Evolutionary conservation across 176 grass and related monocot genomes (phyloP), one percentile per base, ranked within the genome.

Genomic region (Raddia guianensis): DNA sequence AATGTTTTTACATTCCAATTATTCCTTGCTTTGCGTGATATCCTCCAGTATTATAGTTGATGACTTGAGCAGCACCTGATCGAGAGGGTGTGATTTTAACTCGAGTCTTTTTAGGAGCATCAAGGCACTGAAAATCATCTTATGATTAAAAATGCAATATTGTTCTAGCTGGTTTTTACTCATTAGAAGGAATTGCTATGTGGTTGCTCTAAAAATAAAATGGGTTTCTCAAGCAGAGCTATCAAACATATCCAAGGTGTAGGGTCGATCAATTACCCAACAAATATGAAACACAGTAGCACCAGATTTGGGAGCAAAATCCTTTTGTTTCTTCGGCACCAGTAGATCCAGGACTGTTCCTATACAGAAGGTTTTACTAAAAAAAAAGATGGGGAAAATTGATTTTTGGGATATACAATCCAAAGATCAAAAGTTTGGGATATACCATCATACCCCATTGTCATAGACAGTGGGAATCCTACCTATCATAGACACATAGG

Each of bases 191-290:
- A 27, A 44, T 42, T 49, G 44, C 7, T 43, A 68, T 19, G 8
- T 5, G 9, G 59, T 68, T 10, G 46, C 33, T 11, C 51, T 32
- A 67, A 75, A 74, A 56, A 75, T 51, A 67, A 14, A 68, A 47
- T 54, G 49, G 63, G 35, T 11, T 63, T 51, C 32, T 58, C 21
- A 66, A 87, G 32, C 37, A 72, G 12, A 56, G n/a, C 7, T 48
- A 56, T 54, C 46, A 50, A 4, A 21, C 60, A 27, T 21, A 2
- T 63, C 42, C 46, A 73, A 51, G 33, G 54, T 81, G 46, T 78
- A 86, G 12, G 20, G 8, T 51, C 63, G 67, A 8, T 50, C 64
- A 68, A 46, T 50, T 83, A 53, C 64, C 27, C n/a, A 77, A 57
- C 43, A 63, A 47, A 70, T 37, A 32, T 4, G 10, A 70, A 53